Base-by-base conservation (phyloP, 2,329 filamentous ascomycete species). In the Pseudogymnoascus sp. region DNA sequence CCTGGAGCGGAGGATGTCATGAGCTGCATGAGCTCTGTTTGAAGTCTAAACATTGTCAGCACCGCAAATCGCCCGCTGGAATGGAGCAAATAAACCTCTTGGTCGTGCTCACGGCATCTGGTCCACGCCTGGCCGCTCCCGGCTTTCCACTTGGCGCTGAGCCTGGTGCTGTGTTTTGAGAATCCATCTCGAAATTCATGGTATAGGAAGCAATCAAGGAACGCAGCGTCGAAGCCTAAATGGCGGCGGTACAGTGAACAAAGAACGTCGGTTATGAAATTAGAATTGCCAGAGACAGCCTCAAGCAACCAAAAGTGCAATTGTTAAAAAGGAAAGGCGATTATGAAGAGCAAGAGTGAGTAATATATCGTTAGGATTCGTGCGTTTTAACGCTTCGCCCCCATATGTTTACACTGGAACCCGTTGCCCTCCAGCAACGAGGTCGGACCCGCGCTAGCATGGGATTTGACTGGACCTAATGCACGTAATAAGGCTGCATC, bases 1-100 rank as follows among this genome's bases (percentile, higher is more conserved):
- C 94, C 94, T 12, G 92, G 91, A 0, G 93, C 92, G 1, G 92
- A 88, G 41, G 92, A 92, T 69, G 92, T 92, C 94, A 99, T 97
- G 69, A 99, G 86, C 75, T 94, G 88, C 93, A 99, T 97, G 68
- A 99, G 83, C 77, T 99, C 94, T 57, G 92, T 95, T 77, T 99
- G 94, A 62, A 99, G 82, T 70, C 94, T 97, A 71, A 18, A 16
- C 14, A 1, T 60, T 41, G 38, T 68, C 41, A 67, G 63, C 47
- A 62, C 60, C 20, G 57, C 57, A 36, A 22, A 9, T 28, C n/a
- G 28, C 8, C 37, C 14, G 2, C 22, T 36, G n/a, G 57, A 38
- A 33, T 37, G 11, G 9, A 54, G 36, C 38, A 33, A 57, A 71
- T 76, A 59, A 76, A 92, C 89, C 89, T 84, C 78, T 92, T 92